Percentiles rank a stretch among this genome's conserved stretches.
These are phyloP conservation scores for Podospora sp. DNA, from an alignment of 495 filamentous ascomycete species.

Conservation along the genomic window DNA sequence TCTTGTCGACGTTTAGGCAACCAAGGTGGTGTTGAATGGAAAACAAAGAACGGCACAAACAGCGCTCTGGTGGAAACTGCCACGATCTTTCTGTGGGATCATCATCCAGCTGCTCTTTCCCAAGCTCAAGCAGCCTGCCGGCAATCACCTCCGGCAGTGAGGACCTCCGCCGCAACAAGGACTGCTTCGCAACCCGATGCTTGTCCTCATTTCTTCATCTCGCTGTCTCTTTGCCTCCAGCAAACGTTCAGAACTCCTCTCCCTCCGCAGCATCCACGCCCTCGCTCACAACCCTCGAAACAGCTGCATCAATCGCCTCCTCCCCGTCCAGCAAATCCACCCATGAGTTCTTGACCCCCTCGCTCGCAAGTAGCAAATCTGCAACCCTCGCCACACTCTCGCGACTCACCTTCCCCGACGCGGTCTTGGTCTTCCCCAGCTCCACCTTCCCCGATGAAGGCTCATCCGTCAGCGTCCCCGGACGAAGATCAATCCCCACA, in stretches of 20 bases:
- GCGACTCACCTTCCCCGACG: conserved; percentile 59
- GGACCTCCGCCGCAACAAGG: too few relatives aligned
- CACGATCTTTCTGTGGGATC: too few relatives aligned
- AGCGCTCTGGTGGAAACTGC: too few relatives aligned
- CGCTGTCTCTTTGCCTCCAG: too few relatives aligned
- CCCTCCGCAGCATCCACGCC: conserved; percentile 67
- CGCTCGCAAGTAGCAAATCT: conserved; percentile 63
- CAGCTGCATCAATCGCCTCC: conserved; percentile 61
- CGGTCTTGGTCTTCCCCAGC: conserved; percentile 62
- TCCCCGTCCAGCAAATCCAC: conserved; percentile 56
- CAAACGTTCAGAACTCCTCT: conserved; percentile 38
- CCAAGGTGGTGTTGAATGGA: too few relatives aligned
- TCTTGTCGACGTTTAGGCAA: too few relatives aligned
- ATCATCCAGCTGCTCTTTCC: too few relatives aligned
- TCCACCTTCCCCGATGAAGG: conserved; percentile 59
- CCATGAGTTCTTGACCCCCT: conserved; percentile 50
- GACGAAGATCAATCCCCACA: conserved; percentile 69
- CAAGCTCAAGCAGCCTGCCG: too few relatives aligned
- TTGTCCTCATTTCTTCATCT: too few relatives aligned
- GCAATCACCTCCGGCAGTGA: too few relatives aligned
- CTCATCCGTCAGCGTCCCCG: conserved; percentile 63
- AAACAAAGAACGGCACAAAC: too few relatives aligned
- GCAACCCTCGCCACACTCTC: conserved; percentile 72
- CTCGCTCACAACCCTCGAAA: conserved; percentile 63
- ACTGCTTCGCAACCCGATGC: too few relatives aligned